A percentile compares a stretch with the other conserved stretches of the same genome.
Evolutionary conservation across 345 rosid genomes (phyloP).

Genomic region (Gossypium australe): DNA sequence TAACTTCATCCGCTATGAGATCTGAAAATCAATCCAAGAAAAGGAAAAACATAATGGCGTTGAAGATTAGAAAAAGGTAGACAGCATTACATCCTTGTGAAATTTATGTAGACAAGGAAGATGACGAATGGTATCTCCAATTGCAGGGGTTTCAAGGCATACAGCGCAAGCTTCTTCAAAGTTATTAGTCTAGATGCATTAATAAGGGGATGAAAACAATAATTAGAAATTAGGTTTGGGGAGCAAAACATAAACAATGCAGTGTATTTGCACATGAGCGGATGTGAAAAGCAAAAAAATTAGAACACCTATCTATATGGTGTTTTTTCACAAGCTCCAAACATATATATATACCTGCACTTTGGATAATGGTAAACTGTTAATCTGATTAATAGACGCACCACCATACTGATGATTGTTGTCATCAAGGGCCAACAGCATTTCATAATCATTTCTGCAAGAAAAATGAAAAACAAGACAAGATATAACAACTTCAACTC

Average conservation of each 20-base stretch:
- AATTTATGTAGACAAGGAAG: constrained; percentile 98
- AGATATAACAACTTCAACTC: constrained; percentile 4
- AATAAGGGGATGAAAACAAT: constrained; percentile 9
- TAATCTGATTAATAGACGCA: constrained; percentile 60
- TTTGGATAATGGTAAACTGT: constrained; percentile 68
- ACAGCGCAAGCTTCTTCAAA: constrained; percentile 71
- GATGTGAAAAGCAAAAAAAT: not conserved
- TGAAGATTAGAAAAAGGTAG: not conserved
- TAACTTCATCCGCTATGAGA: not conserved
- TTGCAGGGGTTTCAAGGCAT: constrained; percentile 71
- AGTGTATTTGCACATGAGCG: not conserved
- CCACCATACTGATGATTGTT: constrained; percentile 50
- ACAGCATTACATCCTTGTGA: constrained; percentile 68
- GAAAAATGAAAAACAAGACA: not conserved
- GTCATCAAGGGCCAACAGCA: constrained; percentile 88
- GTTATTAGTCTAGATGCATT: constrained; percentile 44
- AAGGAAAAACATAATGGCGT: not conserved
- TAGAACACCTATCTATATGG: not conserved
- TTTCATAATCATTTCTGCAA: constrained; percentile 85
- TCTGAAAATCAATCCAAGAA: not conserved
- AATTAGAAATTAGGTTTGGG: not conserved
- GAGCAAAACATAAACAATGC: not conserved
- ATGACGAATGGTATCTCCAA: constrained; percentile 81
- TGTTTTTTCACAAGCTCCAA: not conserved
- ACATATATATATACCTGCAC: constrained; percentile 43